phyloP scores from a whole-genome alignment of 768 basidiomycete genomes.

The Lentinus brumalis region DNA sequence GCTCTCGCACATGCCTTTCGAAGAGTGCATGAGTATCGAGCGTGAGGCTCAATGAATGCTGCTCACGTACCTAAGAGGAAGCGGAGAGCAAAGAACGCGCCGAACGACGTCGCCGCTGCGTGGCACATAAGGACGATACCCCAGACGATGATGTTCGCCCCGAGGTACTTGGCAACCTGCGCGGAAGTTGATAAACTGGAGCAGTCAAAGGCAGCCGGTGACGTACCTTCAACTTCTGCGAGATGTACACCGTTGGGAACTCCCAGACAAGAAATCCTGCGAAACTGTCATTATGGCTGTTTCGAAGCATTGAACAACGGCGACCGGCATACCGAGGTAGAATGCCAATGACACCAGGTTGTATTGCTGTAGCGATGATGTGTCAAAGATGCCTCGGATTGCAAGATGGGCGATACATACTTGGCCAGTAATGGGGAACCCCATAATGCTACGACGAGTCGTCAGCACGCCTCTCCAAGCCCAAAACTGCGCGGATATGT shows the following conservation, averaged over 20 bases:
- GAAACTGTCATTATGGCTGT: neutral
- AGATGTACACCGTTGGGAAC: constrained; percentile 67
- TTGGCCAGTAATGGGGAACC: constrained; percentile 64
- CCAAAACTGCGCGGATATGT: neutral
- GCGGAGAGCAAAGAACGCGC: constrained; percentile 62
- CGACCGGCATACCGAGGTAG: constrained; percentile 48
- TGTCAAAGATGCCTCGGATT: neutral
- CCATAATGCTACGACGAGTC: constrained; percentile 53
- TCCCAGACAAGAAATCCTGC: constrained; percentile 61
- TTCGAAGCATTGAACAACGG: neutral
- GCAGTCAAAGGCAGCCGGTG: neutral
- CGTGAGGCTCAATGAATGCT: neutral
- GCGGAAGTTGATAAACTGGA: neutral
- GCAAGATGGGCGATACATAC: constrained; percentile 30
- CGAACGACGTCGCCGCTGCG: constrained; percentile 55
- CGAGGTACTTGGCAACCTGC: constrained; percentile 51
- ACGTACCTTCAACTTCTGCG: constrained; percentile 49
- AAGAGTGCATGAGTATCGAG: neutral
- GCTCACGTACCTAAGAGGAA: constrained; percentile 53
- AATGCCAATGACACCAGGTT: constrained; percentile 67
- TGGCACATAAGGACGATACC: constrained; percentile 62
- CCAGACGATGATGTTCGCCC: constrained; percentile 62
- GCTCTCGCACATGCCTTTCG: constrained; percentile 63
- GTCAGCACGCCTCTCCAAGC: neutral
- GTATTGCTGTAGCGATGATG: constrained; percentile 44